Evolutionary conservation across 2,329 filamentous ascomycete genomes (phyloP).

Genomic region (Colletotrichum lini): DNA sequence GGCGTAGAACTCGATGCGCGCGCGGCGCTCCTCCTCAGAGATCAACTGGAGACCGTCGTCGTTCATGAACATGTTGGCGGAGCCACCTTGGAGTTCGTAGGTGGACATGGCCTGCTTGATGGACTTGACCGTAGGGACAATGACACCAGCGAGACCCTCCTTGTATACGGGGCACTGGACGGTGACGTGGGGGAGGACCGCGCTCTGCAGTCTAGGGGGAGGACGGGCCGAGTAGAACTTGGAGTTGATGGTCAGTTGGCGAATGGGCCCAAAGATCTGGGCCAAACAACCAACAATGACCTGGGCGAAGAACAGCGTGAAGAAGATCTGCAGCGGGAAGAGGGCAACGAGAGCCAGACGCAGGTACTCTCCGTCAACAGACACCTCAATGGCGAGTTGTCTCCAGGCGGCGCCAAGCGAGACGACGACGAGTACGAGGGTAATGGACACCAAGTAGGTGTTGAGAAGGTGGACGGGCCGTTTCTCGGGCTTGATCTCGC

Average conservation of each 20-base stretch:
- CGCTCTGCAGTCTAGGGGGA: conserved; percentile 71
- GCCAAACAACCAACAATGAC: conserved; percentile 83
- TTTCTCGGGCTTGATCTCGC: conserved; percentile 74
- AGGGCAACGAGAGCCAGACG: conserved; percentile 77
- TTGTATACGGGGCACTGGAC: conserved; percentile 93
- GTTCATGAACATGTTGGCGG: conserved; percentile 83
- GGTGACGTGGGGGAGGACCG: conserved; percentile 78
- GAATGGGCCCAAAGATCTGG: conserved; percentile 82
- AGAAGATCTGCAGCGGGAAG: conserved; percentile 82
- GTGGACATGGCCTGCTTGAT: conserved; percentile 84
- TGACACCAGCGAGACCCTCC: conserved; percentile 82
- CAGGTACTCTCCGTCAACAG: conserved; percentile 73
- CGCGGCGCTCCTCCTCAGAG: conserved; percentile 71
- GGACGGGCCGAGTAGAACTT: conserved; percentile 85
- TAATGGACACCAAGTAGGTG: conserved; percentile 76
- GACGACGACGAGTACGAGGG: conserved; percentile 74
- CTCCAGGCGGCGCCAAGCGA: conserved; percentile 80
- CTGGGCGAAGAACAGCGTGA: conserved; percentile 85
- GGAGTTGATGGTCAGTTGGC: conserved; percentile 81
- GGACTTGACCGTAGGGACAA: conserved; percentile 82
- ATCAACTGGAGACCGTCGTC: conserved; percentile 82
- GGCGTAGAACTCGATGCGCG: conserved; percentile 77
- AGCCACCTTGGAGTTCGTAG: conserved; percentile 84
- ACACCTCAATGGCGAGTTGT: conserved; percentile 77
- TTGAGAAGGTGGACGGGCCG: conserved; percentile 80